Evolutionary conservation across 2,329 filamentous ascomycete species (phyloP), one percentile per base, ranked within the genome.

Genomic region (Triangularia verruculosa): DNA sequence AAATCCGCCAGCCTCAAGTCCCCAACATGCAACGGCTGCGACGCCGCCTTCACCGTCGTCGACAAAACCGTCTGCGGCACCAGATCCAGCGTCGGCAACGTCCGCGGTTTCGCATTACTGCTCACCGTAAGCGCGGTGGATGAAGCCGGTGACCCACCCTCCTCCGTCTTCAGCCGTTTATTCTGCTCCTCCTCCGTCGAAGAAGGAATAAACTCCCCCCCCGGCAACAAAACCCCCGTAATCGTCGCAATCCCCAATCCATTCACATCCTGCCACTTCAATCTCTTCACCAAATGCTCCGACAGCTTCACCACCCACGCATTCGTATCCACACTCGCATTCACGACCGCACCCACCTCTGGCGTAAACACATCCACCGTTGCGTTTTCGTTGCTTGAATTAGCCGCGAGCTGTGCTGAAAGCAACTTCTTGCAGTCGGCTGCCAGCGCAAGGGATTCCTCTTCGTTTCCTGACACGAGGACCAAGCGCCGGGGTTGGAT

Each of bases 271-370:
- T 98, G 95, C 95, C 95, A 98, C 72, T 91, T 92, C 64, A 99
- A 83, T 70, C 90, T 90, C 76, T 92, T 92, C 64, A 96, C 90
- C 20, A 99, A 86, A 53, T 86, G 81, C 69, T 94, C 91, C 57
- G 92, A 93, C 17, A 99, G 83, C 76, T 93, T 96, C 65, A 99
- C 91, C 24, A 91, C 89, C 95, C 96, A 99, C 3, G 95, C 93
- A 74, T 98, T 97, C 4, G 94, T 98, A 74, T 99, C 95, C 51
- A 98, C 94, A 72, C 93, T 97, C 12, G 94, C 95, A 75, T 99
- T 89, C 51, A 99, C 83, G 13, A 83, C 80, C 32, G 84, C 80
- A 24, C 93, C 93, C n/a, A 91, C 80, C 9, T 79, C 76, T 1
- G 95, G 95, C 0, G 92, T 93, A 73, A 94, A 94, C 4, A 99